Evolutionary conservation across 2,329 filamentous ascomycete species (phyloP), one percentile per base, ranked within the genome.

Genomic region (Xylariales sp.): DNA sequence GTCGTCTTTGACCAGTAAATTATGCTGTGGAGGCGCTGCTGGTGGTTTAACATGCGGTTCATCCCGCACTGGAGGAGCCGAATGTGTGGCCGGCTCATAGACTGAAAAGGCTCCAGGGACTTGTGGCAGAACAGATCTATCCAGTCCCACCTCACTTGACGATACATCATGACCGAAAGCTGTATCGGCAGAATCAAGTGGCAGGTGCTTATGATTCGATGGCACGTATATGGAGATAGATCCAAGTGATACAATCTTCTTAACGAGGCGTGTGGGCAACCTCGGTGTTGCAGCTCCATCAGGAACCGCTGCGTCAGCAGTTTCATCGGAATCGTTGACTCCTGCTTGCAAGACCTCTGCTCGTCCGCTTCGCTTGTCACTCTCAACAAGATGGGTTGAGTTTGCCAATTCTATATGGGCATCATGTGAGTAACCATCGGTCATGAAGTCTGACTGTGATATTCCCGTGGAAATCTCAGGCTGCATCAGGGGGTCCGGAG

Each of bases 71-170:
- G 44, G 18, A 8, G 30, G 10, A 17, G 30, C 6, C 10, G 19
- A 16, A 4, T 39, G 21, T 8, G 33, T 51, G 20, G 46, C 38
- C 12, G 46, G 44, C 37, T 44, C 54, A 53, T 65, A 60, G 14
- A 76, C 60, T 0, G 78, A 83, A 52, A 83, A 83, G 3, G 79
- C 70, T 1, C 79, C 81, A 2, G 79, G 79, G 4, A 81, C 54
- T 49, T 79, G 67, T 0, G 70, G 68, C n/a, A 66, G 65, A 10
- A 64, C 46, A 20, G 59, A 65, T n/a, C 37, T 45, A 38, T 44
- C 44, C 10, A 55, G 29, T 32, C 34, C 29, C 10, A 30, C 21
- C 15, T 31, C 46, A 21, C 37, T 15, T 10, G 18, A 31, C 15
- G 24, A 25, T 25, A 25, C 23, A n/a, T 8, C 35, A 12, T 6